A percentile compares a stretch with the other conserved stretches of the same genome.
Evolutionary conservation across 108 stramenopile species (phyloP).

Genomic region (Seminavis robusta): DNA sequence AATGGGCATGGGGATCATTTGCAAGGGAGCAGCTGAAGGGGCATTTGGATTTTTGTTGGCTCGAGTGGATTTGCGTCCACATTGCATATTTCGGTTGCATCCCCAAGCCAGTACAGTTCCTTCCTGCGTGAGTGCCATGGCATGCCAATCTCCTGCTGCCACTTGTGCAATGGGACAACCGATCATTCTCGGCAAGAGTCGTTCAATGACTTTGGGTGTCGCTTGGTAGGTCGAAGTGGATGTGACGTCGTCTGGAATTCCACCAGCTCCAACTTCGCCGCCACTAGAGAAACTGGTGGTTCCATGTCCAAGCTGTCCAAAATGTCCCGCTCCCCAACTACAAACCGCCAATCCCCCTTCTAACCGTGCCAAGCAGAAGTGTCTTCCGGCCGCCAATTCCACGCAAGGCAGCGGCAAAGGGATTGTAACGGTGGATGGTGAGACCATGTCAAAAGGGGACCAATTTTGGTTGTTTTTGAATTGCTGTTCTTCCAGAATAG

Average conservation of each 20-base stretch:
- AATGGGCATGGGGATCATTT: constrained; percentile 4
- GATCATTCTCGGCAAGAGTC: constrained; percentile 63
- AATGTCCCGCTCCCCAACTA: constrained; percentile 85
- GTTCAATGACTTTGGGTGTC: constrained; percentile 34
- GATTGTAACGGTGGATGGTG: constrained; percentile 16
- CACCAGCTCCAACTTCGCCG: neutral
- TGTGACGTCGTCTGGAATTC: neutral
- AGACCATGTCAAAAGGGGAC: too few relatives aligned
- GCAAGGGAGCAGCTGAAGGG: constrained; percentile 15
- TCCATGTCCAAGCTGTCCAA: constrained; percentile 82
- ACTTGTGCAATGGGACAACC: constrained; percentile 52
- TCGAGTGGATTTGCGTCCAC: constrained; percentile 33
- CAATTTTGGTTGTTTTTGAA: too few relatives aligned
- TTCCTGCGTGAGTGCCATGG: constrained; percentile 58
- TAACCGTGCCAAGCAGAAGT: constrained; percentile 42
- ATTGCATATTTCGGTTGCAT: constrained; percentile 73
- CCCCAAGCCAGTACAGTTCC: constrained; percentile 66
- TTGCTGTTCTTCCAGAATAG: too few relatives aligned
- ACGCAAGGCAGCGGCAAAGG: constrained; percentile 37
- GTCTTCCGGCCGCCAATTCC: constrained; percentile 49
- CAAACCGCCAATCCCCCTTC: constrained; percentile 64
- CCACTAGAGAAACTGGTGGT: neutral
- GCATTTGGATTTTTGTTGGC: neutral
- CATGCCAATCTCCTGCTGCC: constrained; percentile 77
- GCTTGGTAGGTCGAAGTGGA: neutral